phyloP scores from a whole-genome alignment of 371 early-diverging fungal species.

The Circinella minor region DNA sequence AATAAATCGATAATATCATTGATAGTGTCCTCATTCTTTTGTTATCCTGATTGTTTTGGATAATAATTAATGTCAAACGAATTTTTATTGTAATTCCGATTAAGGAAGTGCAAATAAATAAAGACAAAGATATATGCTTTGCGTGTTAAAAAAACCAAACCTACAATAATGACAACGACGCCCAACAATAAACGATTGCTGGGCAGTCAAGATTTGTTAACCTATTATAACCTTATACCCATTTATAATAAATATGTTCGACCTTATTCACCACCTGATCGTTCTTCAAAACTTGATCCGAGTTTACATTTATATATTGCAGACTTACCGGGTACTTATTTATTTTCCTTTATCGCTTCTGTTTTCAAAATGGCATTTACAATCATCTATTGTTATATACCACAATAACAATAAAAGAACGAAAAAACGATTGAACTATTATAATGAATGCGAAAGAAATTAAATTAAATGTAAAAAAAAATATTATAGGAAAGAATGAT shows the following conservation, averaged over 20 bases:
- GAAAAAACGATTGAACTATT: not conserved
- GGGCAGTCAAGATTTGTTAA: conserved; percentile 62
- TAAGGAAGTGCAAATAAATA: no score
- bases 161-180: not conserved
- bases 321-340: conserved; percentile 58
- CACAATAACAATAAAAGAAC: no score
- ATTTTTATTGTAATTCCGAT: no score
- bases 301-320: conserved; percentile 54
- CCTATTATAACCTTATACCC: conserved; percentile 59
- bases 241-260: conserved; percentile 62
- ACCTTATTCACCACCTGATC: conserved; percentile 49
- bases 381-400: no score
- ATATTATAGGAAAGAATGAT: conserved; percentile 36
- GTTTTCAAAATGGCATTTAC: no score
- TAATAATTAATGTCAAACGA: no score
- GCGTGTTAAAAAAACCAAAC: no score
- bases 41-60: no score
- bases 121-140: no score
- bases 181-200: conserved; percentile 34
- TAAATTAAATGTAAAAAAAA: no score
- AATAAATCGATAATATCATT: no score
- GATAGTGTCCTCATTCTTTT: no score
- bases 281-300: conserved; percentile 47
- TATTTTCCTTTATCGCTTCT: not conserved
- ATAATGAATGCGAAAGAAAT: not conserved